Conservation (phyloP, 148 eudicot genomes). For the Chenopodium formosanum region DNA sequence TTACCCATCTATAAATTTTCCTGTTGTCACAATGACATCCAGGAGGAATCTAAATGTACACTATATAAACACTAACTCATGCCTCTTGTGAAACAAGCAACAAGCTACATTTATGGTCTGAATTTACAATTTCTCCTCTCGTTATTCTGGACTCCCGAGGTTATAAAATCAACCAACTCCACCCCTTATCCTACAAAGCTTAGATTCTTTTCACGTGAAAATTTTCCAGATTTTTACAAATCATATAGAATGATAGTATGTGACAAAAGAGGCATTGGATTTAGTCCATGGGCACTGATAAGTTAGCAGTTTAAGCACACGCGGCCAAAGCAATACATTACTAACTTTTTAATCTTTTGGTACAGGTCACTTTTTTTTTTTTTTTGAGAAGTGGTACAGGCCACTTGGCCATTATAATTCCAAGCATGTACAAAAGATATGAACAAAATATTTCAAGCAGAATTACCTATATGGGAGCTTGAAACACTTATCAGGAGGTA, state of each 20-base stretch:
- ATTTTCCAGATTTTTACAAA: background rate
- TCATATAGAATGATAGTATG: background rate
- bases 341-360: background rate
- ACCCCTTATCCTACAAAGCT: background rate
- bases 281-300: background rate
- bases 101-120: background rate
- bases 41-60: background rate
- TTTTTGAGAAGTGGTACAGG: background rate
- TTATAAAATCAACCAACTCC: background rate
- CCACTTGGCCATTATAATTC: background rate
- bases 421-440: background rate
- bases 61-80: background rate
- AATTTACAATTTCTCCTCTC: background rate
- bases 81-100: background rate
- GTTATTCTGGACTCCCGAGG: background rate
- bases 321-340: background rate
- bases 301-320: background rate
- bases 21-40: background rate
- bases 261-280: background rate
- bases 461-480: conserved; percentile 89
- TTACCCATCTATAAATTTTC: background rate
- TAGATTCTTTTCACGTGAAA: background rate
- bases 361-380: background rate
- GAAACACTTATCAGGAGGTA: conserved; percentile 84
- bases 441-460: background rate